Conservation (phyloP, 352 stramenopile species). For the Phytophthora ohioensis region DNA sequence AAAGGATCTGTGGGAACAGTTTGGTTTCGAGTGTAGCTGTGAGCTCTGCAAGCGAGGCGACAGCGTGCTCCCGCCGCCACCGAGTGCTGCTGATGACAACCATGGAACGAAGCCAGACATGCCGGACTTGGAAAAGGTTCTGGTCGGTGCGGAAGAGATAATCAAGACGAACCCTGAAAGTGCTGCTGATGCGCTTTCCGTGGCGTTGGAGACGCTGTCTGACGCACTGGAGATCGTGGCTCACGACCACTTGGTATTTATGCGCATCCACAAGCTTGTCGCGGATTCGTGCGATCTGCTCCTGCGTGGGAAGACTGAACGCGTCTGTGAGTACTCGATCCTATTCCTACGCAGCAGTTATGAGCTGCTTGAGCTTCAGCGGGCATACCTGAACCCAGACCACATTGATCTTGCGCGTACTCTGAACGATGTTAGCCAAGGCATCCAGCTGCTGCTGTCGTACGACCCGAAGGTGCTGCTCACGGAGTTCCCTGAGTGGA, state of each 20-base stretch:
- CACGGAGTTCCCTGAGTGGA: slow-evolving; percentile 86
- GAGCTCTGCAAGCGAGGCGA: slow-evolving; percentile 75
- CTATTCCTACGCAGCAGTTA: slow-evolving; percentile 89
- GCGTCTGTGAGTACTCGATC: slow-evolving; percentile 87
- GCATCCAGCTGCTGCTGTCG: slow-evolving; percentile 91
- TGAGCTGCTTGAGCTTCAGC: slow-evolving; percentile 91
- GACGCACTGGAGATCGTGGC: slow-evolving; percentile 85
- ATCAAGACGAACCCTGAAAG: slow-evolving; percentile 55
- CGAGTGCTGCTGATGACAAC: slow-evolving; percentile 25
- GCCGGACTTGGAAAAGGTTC: slow-evolving; percentile 70
- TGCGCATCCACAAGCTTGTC: slow-evolving; percentile 92
- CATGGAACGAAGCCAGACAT: slow-evolving; percentile 43
- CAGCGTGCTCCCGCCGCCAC: slow-evolving; percentile 58
- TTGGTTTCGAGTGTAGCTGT: slow-evolving; percentile 90
- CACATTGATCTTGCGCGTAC: slow-evolving; percentile 94
- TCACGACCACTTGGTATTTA: slow-evolving; percentile 88
- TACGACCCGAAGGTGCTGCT: slow-evolving; percentile 87
- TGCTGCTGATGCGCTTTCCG: slow-evolving; percentile 62
- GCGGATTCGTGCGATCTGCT: slow-evolving; percentile 91
- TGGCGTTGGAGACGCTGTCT: slow-evolving; percentile 83
- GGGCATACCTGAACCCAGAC: slow-evolving; percentile 78
- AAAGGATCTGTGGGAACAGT: slow-evolving; percentile 90
- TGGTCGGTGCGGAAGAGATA: slow-evolving; percentile 67
- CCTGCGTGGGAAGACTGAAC: slow-evolving; percentile 62
- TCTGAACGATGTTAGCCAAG: slow-evolving; percentile 93